Evolutionary conservation across 1,284 basidiomycete species (phyloP).

Genomic region (Melampsora larici-populina): DNA sequence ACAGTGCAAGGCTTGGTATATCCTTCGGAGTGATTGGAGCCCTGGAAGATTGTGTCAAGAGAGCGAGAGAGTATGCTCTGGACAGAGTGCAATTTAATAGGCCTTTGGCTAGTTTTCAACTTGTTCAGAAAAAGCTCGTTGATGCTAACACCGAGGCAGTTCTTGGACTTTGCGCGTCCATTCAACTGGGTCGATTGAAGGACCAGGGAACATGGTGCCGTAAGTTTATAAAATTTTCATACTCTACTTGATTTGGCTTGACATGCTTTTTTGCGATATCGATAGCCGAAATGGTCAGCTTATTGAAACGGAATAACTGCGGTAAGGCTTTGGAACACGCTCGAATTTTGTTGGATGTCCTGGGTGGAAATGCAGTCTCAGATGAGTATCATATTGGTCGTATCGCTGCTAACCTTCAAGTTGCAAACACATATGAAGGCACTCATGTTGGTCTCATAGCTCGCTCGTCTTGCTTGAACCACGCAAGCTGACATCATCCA

Average conservation of each 20-base stretch:
- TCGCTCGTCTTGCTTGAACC: background rate
- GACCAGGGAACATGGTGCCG: slow-evolving; percentile 70
- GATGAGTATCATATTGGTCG: slow-evolving; percentile 73
- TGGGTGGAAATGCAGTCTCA: slow-evolving; percentile 39
- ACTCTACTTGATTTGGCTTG: background rate
- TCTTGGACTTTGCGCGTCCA: slow-evolving; percentile 69
- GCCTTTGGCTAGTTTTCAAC: slow-evolving; percentile 86
- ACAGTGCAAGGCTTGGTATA: slow-evolving; percentile 85
- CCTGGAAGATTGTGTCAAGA: slow-evolving; percentile 81
- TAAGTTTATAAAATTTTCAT: slow-evolving; percentile 1
- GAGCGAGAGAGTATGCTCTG: slow-evolving; percentile 77
- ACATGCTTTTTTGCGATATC: background rate
- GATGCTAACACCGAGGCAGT: slow-evolving; percentile 83
- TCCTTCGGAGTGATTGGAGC: slow-evolving; percentile 93
- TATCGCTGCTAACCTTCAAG: slow-evolving; percentile 85
- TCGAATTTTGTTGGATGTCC: slow-evolving; percentile 74
- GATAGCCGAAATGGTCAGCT: slow-evolving; percentile 79
- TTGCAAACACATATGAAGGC: slow-evolving; percentile 84
- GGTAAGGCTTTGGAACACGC: slow-evolving; percentile 82
- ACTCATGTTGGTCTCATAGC: slow-evolving; percentile 44
- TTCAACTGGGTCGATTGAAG: slow-evolving; percentile 82
- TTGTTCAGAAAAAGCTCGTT: slow-evolving; percentile 92
- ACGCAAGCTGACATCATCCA: background rate
- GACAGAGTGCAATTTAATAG: slow-evolving; percentile 80
- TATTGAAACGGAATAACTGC: slow-evolving; percentile 94